These are phyloP conservation scores for Starmera quercuum DNA, from an alignment of 805 yeast species.

Conservation along the genomic window DNA sequence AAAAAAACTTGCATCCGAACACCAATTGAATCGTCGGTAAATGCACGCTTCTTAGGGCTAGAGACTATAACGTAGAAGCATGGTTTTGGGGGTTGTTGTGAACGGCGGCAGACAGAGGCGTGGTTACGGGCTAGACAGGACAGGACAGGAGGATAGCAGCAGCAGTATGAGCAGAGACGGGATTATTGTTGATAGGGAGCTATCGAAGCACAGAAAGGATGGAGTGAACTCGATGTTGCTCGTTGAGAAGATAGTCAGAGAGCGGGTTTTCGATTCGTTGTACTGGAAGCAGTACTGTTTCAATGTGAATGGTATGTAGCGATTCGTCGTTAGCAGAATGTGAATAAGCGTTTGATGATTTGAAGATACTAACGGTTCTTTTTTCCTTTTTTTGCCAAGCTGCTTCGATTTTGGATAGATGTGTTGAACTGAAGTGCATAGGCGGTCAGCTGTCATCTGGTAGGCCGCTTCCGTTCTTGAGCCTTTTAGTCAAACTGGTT, in stretches of 20 bases:
- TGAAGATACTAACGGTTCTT: slow-evolving; percentile 1
- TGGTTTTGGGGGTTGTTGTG: not conserved
- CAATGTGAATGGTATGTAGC: slow-evolving; percentile 28
- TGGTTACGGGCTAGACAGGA: not conserved
- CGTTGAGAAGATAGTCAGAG: slow-evolving; percentile 52
- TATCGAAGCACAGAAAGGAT: slow-evolving; percentile 21
- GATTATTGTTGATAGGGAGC: slow-evolving; percentile 12
- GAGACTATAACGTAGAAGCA: too few relatives aligned
- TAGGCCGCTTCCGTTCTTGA: slow-evolving; percentile 65
- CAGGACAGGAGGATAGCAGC: not conserved
- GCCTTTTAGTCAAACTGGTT: slow-evolving; percentile 66
- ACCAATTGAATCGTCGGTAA: too few relatives aligned
- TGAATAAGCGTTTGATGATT: not conserved
- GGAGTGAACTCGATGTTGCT: slow-evolving; percentile 41
- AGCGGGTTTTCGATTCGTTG: slow-evolving; percentile 44
- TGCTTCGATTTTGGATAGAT: slow-evolving; percentile 41
- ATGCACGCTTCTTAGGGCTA: too few relatives aligned
- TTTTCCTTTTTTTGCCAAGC: too few relatives aligned
- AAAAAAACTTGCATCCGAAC: too few relatives aligned
- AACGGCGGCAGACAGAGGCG: not conserved
- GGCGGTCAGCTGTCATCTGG: slow-evolving; percentile 54
- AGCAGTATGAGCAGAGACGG: not conserved
- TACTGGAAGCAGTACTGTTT: slow-evolving; percentile 55
- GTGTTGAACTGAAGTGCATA: slow-evolving; percentile 35
- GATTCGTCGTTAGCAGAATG: not conserved